Conservation (phyloP, 257 asterid genomes). For the Solanum appendiculatum region DNA sequence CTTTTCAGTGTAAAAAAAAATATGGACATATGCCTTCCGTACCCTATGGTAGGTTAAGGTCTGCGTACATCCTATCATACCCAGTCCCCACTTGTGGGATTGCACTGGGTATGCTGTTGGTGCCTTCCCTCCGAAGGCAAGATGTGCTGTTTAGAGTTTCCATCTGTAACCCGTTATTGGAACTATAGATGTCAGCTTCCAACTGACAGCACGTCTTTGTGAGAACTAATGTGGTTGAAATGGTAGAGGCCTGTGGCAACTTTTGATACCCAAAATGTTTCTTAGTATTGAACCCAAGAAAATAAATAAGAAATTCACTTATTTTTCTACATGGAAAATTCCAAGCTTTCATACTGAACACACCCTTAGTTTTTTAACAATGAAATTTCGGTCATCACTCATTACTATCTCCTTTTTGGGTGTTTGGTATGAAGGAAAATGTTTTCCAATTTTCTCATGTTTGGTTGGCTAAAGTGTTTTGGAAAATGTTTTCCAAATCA, state of each 20-base stretch:
- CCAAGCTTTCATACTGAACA: neutral
- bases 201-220: neutral
- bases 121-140: neutral
- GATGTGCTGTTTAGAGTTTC: neutral
- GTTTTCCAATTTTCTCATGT: too few species aligned
- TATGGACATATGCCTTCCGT: neutral
- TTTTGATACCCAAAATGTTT: neutral
- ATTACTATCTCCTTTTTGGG: too few species aligned
- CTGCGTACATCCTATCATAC: neutral
- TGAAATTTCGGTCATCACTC: neutral
- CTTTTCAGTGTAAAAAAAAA: neutral
- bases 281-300: neutral
- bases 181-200: neutral
- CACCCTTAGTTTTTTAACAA: neutral
- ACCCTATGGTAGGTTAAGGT: neutral
- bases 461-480: too few species aligned
- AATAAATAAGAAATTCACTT: neutral
- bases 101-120: neutral
- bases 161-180: neutral
- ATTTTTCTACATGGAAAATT: neutral
- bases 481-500: too few species aligned
- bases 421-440: too few species aligned
- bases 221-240: neutral
- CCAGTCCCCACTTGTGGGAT: neutral
- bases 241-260: neutral